Conservation (phyloP, 164 flowering plant species). For the Aristolochia fimbriata region DNA sequence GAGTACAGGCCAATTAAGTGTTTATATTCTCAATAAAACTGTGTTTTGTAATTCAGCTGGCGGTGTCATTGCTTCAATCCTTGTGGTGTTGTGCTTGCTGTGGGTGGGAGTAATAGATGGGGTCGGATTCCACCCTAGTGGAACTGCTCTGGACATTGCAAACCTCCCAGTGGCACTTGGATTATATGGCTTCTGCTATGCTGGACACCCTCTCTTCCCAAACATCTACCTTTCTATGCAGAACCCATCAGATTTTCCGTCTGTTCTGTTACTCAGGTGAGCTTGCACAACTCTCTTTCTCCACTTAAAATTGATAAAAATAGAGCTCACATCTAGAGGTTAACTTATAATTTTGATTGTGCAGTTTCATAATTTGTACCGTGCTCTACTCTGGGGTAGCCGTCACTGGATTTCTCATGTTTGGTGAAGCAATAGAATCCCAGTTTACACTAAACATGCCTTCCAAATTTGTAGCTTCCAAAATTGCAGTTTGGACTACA, state of each 20-base stretch:
- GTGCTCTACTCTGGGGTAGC: slow-evolving; percentile 40
- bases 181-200: slow-evolving; percentile 45
- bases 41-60: slow-evolving; percentile 63
- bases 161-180: slow-evolving; percentile 59
- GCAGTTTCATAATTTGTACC: slow-evolving; percentile 37
- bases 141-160: slow-evolving; percentile 30
- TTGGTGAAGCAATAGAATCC: slow-evolving; percentile 45
- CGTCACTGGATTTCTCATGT: slow-evolving; percentile 50
- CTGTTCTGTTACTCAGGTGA: slow-evolving; percentile 41
- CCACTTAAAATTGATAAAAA: too few relatives aligned
- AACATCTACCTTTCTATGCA: slow-evolving; percentile 69
- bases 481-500: slow-evolving; percentile 58
- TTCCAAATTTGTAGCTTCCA: slow-evolving; percentile 34
- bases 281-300: too few relatives aligned
- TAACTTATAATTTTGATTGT: background rate
- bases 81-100: slow-evolving; percentile 48
- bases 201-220: slow-evolving; percentile 71
- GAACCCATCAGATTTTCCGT: slow-evolving; percentile 43
- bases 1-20: too few relatives aligned
- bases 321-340: too few relatives aligned
- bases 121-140: slow-evolving; percentile 47
- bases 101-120: slow-evolving; percentile 52
- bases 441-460: slow-evolving; percentile 81
- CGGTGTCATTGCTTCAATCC: slow-evolving; percentile 46
- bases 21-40: too few relatives aligned